Evolutionary conservation across 345 rosid genomes (phyloP), one percentile per base, ranked within the genome.

Genomic region (Aquilaria malaccensis): DNA sequence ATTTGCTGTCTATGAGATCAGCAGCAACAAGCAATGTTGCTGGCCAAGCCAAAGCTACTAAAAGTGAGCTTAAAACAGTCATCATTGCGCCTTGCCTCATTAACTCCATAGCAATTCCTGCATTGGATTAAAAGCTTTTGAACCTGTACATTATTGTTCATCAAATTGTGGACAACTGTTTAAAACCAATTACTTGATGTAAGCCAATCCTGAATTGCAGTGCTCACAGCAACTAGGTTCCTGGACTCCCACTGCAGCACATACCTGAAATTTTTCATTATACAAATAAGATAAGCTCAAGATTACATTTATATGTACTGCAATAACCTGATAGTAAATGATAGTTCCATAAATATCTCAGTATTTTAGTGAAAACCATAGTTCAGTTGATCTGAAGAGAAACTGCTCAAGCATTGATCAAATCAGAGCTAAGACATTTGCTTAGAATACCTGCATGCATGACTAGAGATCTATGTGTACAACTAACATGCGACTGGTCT

Each of bases 41-140:
- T 53, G 97, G 99, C 95, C 93, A 90, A 67, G 94, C 96, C 74
- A 94, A 74, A 55, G 99, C 99, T 30, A 74, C 53, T 73, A 90
- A 54, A 59, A 94, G 89, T 59, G 96, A 56, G 79, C 86, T 81
- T 66, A 88, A 69, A 29, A 90, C 99, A n/a, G 96, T 94, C 86
- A 87, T 60, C 99, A 90, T 88, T 59, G 96, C 99, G 56, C 99
- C 99, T 77, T 85, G 95, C 77, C 69, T 90, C 99, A 90, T 90
- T 78, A 94, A 70, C 75, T 76, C 89, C 79, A 70, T 55, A 33
- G 96, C 87, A 74, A 94, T 65, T 45, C 84, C 98, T 91, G 70
- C 55, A 53, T 61, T 53, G 75, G 72, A 67, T 37, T 55, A 70
- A 47, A 30, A 59, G 52, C 37, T 48, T 56, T 77, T 55, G 7